Percentiles rank a stretch among this genome's conserved stretches.
Evolutionary conservation across 768 basidiomycete species (phyloP).

Genomic region (Mycena belliarum): DNA sequence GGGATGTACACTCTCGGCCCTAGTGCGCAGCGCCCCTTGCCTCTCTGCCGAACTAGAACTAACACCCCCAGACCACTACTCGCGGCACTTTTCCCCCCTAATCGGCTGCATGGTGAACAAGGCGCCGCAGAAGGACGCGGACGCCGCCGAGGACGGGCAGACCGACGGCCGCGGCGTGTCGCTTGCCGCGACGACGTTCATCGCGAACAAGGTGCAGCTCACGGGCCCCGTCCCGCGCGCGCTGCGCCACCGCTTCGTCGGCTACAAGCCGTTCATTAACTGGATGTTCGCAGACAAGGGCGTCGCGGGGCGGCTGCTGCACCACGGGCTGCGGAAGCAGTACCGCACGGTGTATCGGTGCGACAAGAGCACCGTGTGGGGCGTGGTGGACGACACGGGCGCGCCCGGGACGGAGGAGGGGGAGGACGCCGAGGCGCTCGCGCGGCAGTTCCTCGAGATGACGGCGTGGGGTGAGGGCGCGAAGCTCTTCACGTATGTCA

Average conservation of each 20-base stretch:
- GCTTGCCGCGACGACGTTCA: conserved; percentile 36
- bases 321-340: conserved; percentile 41
- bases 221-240: conserved; percentile 42
- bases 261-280: conserved; percentile 41
- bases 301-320: conserved; percentile 37
- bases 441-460: conserved; percentile 43
- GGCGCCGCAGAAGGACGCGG: conserved; percentile 11
- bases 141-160: conserved; percentile 12
- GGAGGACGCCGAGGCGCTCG: conserved; percentile 22
- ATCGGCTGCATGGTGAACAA: conserved; percentile 36
- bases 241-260: conserved; percentile 37
- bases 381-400: conserved; percentile 26
- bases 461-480: conserved; percentile 41
- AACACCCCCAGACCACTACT: conserved; percentile 31
- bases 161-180: conserved; percentile 13
- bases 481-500: conserved; percentile 46
- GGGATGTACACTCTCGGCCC: conserved; percentile 42
- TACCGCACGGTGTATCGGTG: conserved; percentile 41
- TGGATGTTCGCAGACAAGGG: conserved; percentile 42
- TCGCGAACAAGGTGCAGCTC: conserved; percentile 46
- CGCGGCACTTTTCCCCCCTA: conserved; percentile 43
- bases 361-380: conserved; percentile 37
- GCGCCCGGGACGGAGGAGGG: no score
- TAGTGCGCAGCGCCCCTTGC: conserved; percentile 26
- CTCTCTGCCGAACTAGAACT: not conserved